Conservation (phyloP, 306 rosid genomes). For the Rosa chinensis region DNA sequence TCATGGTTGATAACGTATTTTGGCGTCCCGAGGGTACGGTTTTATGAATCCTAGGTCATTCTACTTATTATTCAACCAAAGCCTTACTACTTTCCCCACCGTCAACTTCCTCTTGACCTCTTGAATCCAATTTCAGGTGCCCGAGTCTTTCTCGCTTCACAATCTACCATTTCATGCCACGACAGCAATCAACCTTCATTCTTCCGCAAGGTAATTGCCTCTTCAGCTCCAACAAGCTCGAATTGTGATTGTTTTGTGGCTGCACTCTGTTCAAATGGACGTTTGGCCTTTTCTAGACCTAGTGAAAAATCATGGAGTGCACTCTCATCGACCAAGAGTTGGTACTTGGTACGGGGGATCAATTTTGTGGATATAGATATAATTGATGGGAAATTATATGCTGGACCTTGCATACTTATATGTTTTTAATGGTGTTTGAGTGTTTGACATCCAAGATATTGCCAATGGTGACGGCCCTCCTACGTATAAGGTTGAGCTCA, state of each 20-base stretch:
- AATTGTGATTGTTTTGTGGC: background rate
- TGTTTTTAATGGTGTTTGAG: background rate
- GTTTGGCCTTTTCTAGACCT: background rate
- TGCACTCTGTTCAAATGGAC: background rate
- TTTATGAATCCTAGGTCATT: no score
- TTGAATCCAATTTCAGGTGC: conserved; percentile 2
- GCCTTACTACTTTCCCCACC: no score
- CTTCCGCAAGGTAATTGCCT: background rate
- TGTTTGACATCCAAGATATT: background rate
- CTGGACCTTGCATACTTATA: background rate
- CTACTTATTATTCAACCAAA: no score
- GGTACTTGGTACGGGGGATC: no score
- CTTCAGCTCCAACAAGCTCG: background rate
- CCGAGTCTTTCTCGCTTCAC: background rate
- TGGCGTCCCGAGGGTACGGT: no score
- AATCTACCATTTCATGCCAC: background rate
- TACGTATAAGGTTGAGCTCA: background rate
- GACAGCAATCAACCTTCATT: background rate
- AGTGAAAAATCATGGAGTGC: background rate
- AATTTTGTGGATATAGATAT: background rate
- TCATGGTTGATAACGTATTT: no score
- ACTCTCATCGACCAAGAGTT: background rate
- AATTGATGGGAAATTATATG: conserved; percentile 3
- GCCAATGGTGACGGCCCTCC: background rate
- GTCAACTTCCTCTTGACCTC: background rate